phyloP scores from a whole-genome alignment of 768 basidiomycete species.

The Lentinus brumalis region DNA sequence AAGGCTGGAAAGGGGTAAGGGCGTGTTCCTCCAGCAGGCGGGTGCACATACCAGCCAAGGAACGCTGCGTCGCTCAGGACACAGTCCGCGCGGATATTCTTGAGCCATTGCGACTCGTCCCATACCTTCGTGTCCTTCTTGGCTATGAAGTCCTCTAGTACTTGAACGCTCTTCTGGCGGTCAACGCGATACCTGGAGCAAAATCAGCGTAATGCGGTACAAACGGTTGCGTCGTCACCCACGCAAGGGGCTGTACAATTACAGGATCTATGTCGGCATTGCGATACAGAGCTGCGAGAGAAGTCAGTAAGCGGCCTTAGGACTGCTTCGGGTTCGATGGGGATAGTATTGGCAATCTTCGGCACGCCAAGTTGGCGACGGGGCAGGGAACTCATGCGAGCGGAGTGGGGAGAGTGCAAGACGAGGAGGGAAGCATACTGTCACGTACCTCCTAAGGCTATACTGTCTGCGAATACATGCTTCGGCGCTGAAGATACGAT shows the following conservation, averaged over 20 bases:
- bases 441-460: conserved; percentile 47
- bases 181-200: conserved; percentile 66
- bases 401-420: no score
- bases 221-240: conserved; percentile 28
- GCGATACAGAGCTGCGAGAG: conserved; percentile 54
- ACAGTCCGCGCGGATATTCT: conserved; percentile 49
- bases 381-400: no score
- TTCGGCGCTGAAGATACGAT: conserved; percentile 77
- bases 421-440: not conserved
- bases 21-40: not conserved
- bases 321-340: not conserved
- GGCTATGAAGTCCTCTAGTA: conserved; percentile 57
- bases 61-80: conserved; percentile 81
- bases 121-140: conserved; percentile 55
- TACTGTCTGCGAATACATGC: conserved; percentile 68
- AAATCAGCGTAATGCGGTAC: not conserved
- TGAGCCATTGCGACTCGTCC: conserved; percentile 62
- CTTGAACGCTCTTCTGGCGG: conserved; percentile 66
- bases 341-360: not conserved
- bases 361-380: no score
- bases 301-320: not conserved
- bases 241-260: conserved; percentile 81
- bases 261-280: conserved; percentile 78
- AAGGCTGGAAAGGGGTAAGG: conserved; percentile 41
- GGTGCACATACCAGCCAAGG: conserved; percentile 62